Percentiles rank a stretch among this genome's conserved stretches.
Conservation (phyloP, 192 early-diverging fungal genomes). For the Funneliformis geosporum region DNA sequence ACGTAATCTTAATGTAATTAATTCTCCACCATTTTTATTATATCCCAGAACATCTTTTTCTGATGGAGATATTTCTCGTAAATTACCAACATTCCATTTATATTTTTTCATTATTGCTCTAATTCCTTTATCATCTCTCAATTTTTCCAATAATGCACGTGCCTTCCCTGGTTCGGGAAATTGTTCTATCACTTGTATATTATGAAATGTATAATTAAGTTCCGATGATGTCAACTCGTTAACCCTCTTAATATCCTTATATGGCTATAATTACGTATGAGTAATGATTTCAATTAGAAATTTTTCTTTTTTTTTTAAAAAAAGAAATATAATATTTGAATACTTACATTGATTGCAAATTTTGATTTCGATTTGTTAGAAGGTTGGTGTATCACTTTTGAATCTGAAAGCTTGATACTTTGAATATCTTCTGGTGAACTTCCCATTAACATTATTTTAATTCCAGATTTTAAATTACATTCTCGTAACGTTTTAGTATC, state of each 20-base stretch:
- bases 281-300: neutral
- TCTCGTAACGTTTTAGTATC: conserved; percentile 33
- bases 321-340: conserved; percentile 1
- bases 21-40: conserved; percentile 67
- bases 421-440: conserved; percentile 43
- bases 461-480: conserved; percentile 33
- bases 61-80: conserved; percentile 71
- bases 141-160: conserved; percentile 57
- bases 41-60: conserved; percentile 72
- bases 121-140: conserved; percentile 68
- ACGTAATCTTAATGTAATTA: conserved; percentile 74
- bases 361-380: conserved; percentile 7
- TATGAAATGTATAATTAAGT: conserved; percentile 60
- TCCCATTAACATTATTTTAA: conserved; percentile 61
- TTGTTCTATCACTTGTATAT: conserved; percentile 56
- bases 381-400: conserved; percentile 30
- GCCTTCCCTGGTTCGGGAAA: conserved; percentile 59
- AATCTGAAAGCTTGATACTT: conserved; percentile 30
- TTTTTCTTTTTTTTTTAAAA: neutral
- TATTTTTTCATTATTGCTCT: conserved; percentile 56
- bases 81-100: conserved; percentile 65
- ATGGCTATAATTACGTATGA: neutral
- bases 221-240: neutral
- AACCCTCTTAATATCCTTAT: conserved; percentile 15
- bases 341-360: conserved; percentile 6